Evolutionary conservation across 1,284 basidiomycete genomes (phyloP), one percentile per base, ranked within the genome.

Genomic region (Ustilago bromivora): DNA sequence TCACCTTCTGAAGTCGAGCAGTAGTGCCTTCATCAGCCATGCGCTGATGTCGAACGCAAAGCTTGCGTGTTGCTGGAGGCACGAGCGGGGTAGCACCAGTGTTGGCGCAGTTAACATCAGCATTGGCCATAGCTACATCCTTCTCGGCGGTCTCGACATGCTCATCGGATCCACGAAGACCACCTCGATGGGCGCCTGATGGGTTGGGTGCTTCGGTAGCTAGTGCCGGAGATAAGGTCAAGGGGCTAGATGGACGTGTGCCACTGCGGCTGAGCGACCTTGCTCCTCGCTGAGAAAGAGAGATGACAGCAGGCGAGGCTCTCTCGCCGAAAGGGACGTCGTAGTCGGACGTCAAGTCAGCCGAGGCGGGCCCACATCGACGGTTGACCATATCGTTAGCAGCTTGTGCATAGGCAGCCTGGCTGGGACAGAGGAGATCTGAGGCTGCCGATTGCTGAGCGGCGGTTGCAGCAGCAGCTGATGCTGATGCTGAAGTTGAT

Each of bases 21-120:
- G 94, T 97, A 34, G 92, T 95, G 28, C 94, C 95, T 86, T 97
- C 92, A 88, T 99, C 96, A 9, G 97, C 97, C 93, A 98, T 99
- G 56, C 96, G 90, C 88, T 97, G 94, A 87, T 99, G 96, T 46
- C 95, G 88, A 11, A 94, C 91, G 85, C 95, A 96, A 13, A 96
- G 89, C 87, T 94, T 95, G 55, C 80, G 79, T 8, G 79, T 68
- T 40, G 78, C 58, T 34, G 80, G 75, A 3, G 80, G 75, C 3
- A 75, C 61, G 1, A 81, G 73, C 8, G 79, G 71, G 3, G 72
- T 77, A 1, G 69, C 61, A 41, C 65, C 71, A 28, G 70, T 64
- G 13, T 60, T 61, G 13, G 66, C 35, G 52, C 60, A 63, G 32
- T 32, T 51, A 31, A 57, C 46, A 28, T 63, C 62, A 46, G 35